Evolutionary conservation across 2,329 filamentous ascomycete genomes (phyloP).

Genomic region (Xylariaceae sp.): DNA sequence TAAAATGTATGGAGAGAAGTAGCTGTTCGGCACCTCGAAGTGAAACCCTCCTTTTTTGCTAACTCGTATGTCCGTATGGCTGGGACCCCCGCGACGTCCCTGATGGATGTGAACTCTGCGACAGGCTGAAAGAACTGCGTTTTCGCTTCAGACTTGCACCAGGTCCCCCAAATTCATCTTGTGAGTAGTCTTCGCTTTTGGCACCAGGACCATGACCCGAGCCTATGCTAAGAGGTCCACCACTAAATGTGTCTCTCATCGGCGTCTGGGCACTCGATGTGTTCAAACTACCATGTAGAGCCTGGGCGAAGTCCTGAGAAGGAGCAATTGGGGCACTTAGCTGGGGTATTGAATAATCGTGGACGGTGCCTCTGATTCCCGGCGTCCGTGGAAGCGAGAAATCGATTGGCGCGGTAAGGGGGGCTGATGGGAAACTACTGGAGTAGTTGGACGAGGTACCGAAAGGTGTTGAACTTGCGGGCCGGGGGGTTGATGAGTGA

Average conservation of each 20-base stretch:
- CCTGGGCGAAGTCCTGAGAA: constrained; percentile 49
- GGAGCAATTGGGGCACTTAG: constrained; percentile 53
- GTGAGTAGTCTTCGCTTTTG: constrained; percentile 29
- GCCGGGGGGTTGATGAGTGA: constrained; percentile 32
- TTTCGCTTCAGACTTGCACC: constrained; percentile 26
- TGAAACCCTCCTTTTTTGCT: constrained; percentile 1
- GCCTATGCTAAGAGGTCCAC: constrained; percentile 27
- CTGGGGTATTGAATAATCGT: constrained; percentile 51
- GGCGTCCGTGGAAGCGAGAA: constrained; percentile 46
- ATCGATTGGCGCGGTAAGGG: constrained; percentile 51
- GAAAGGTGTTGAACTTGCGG: constrained; percentile 39
- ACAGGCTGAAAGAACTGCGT: constrained; percentile 30
- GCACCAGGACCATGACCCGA: constrained; percentile 25
- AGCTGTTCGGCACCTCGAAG: not conserved
- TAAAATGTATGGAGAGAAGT: too few relatives aligned
- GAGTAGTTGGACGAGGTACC: constrained; percentile 43
- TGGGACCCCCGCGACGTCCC: constrained; percentile 24
- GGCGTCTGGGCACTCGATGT: constrained; percentile 39
- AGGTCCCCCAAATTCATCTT: constrained; percentile 23
- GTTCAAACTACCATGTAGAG: constrained; percentile 41
- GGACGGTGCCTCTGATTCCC: constrained; percentile 32
- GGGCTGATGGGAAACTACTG: constrained; percentile 50
- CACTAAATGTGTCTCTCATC: constrained; percentile 43
- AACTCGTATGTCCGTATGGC: constrained; percentile 27
- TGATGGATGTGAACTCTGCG: constrained; percentile 23